Evolutionary conservation across 192 early-diverging fungal species (phyloP).

Genomic region (Linnemannia hyalina): DNA sequence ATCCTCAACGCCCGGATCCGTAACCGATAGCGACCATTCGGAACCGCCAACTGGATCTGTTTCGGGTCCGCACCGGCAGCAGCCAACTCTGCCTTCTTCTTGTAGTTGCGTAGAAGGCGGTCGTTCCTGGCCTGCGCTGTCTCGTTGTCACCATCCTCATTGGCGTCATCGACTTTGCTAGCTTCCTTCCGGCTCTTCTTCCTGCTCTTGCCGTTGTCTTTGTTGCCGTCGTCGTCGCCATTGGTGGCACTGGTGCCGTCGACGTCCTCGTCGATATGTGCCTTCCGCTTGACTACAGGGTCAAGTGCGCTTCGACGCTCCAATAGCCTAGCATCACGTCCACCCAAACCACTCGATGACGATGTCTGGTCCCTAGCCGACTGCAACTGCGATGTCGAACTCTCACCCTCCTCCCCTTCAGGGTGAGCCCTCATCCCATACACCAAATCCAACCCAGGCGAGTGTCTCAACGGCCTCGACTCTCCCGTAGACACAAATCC

Average conservation of each 20-base stretch:
- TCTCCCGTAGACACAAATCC: not conserved
- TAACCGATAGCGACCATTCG: conserved; percentile 30
- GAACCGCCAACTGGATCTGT: conserved; percentile 1
- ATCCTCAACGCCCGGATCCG: conserved; percentile 22
- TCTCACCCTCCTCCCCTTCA: not conserved
- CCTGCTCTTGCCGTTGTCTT: not conserved
- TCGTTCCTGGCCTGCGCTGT: not conserved
- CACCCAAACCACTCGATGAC: not conserved
- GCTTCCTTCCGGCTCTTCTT: not conserved
- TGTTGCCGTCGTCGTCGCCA: not conserved
- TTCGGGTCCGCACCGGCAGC: not conserved
- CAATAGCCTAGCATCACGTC: not conserved
- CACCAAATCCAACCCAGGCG: conserved; percentile 23
- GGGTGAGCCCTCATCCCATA: conserved; percentile 34
- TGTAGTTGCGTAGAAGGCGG: not conserved
- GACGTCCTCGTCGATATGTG: not conserved
- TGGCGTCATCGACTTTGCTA: not conserved
- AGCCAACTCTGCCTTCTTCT: not conserved
- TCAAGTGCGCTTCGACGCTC: not conserved
- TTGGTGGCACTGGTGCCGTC: not conserved
- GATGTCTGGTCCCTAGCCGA: not conserved
- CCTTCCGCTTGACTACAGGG: not conserved
- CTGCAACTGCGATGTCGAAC: not conserved
- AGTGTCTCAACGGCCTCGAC: not conserved
- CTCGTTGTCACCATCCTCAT: not conserved